These are phyloP conservation scores for Nepenthes alata DNA, from an alignment of 179 eudicot species.

Conservation along the genomic window DNA sequence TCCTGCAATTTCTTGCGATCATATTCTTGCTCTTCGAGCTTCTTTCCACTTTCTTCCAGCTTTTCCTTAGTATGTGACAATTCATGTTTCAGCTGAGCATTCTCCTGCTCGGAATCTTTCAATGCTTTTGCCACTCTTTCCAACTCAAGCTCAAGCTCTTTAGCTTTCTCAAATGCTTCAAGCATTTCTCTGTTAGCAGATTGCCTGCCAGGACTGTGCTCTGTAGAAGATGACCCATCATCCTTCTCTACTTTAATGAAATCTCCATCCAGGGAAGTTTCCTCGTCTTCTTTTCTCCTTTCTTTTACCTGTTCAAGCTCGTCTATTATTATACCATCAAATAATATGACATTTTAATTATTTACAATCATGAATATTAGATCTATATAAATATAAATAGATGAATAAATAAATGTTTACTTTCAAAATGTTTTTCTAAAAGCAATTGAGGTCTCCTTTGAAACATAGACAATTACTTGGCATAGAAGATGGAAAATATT, in stretches of 20 bases:
- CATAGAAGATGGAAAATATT: not conserved
- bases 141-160: constrained; percentile 64
- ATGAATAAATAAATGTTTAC: not conserved
- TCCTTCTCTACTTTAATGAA: constrained; percentile 92
- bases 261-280: constrained; percentile 62
- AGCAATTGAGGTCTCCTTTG: not conserved
- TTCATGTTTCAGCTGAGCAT: constrained; percentile 43
- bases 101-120: constrained; percentile 60
- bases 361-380: not conserved
- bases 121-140: constrained; percentile 36
- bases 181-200: constrained; percentile 46
- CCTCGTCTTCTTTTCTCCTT: constrained; percentile 54
- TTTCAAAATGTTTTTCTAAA: not conserved
- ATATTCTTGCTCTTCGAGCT: constrained; percentile 47
- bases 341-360: not conserved
- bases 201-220: constrained; percentile 18
- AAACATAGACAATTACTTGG: not conserved
- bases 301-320: constrained; percentile 22
- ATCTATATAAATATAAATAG: not conserved
- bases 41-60: constrained; percentile 46
- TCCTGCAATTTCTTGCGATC: constrained; percentile 54
- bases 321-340: not conserved
- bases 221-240: constrained; percentile 22
- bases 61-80: constrained; percentile 29
- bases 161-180: constrained; percentile 68